Evolutionary conservation across 495 filamentous ascomycete genomes (phyloP), one percentile per base, ranked within the genome.

Genomic region (Tuber aestivum): DNA sequence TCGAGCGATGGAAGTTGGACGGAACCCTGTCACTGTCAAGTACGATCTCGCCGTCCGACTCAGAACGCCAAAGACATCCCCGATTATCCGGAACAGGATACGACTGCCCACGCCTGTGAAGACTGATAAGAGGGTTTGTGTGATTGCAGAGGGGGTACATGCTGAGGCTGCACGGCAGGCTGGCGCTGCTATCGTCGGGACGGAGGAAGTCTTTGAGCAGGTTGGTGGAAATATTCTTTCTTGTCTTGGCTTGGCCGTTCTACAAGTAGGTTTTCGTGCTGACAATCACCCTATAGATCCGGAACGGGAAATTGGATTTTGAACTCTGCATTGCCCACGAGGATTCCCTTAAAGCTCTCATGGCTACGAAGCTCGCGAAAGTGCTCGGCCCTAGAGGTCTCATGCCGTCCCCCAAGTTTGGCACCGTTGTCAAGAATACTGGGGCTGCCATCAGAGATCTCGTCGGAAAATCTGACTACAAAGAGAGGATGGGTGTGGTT

Each of bases 1-100:
- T 79, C 92, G 93, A 74, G 95, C 95, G 50, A 89, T 91, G 76
- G 95, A 99, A 88, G 95, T 97, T 77, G 95, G 95, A 78, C 89
- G 87, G 37, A 88, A 91, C 42, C 92, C 92, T 23, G 86, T 88
- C 1, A 84, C 83, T 16, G 84, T 89, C 68, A 98, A 97, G 85
- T 99, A 99, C 86, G 95, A 98, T 82, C 80, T 97, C 68, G 87
- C 91, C 80, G 83, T 98, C 80, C 92, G 91, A 79, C 82, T 99
- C 71, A 90, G 90, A 79, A 92, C 94, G 3, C 84, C 87, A 75
- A 93, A 92, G 85, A 94, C 93, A 83, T 94, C 93, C 4, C 90
- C 93, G 9, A 90, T 93, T 3, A 87, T 99, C 73, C 93, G 94
- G 72, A 94, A 92, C 84, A 92, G 93, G 83, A 86, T 99, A 83